phyloP scores from a whole-genome alignment of 2,329 filamentous ascomycete species.

The Sporothrix pseudoabietina region DNA sequence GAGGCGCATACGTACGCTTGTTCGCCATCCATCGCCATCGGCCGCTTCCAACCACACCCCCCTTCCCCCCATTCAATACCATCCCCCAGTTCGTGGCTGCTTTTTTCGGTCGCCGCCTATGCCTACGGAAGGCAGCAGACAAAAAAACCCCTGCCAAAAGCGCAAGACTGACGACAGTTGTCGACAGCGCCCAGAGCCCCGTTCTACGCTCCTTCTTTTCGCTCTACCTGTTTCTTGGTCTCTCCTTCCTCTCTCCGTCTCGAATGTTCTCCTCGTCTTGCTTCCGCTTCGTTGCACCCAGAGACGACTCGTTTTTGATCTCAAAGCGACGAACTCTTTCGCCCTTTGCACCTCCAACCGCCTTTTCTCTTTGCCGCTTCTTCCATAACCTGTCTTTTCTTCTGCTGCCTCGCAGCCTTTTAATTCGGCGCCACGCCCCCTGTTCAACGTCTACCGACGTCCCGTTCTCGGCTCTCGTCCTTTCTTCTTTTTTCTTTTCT shows the following conservation, averaged over 20 bases:
- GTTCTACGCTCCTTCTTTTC: conserved; percentile 25
- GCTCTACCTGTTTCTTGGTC: not conserved
- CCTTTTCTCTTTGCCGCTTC: not conserved
- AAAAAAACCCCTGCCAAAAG: not conserved
- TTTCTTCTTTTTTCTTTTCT: conserved; percentile 10
- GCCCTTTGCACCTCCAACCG: not conserved
- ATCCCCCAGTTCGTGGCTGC: conserved; percentile 13
- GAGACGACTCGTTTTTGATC: not conserved
- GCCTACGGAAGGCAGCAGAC: conserved; percentile 24
- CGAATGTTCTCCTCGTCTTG: not conserved
- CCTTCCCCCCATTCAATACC: conserved; percentile 5
- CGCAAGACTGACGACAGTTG: conserved; percentile 17
- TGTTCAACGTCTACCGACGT: conserved; percentile 8
- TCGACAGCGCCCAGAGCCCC: not conserved
- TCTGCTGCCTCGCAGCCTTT: not conserved
- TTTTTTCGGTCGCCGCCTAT: conserved; percentile 26
- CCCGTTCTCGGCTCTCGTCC: conserved; percentile 11
- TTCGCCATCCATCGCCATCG: conserved; percentile 34
- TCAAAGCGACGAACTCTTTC: conserved; percentile 2
- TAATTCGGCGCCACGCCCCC: conserved; percentile 3
- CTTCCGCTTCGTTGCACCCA: not conserved
- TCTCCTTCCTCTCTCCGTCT: conserved; percentile 18
- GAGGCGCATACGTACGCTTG: conserved; percentile 36
- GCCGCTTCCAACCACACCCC: conserved; percentile 18
- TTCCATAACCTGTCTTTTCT: conserved; percentile 15